Evolutionary conservation across 2,329 filamentous ascomycete species (phyloP), one percentile per base, ranked within the genome.

Genomic region (Parastagonospora avenae): DNA sequence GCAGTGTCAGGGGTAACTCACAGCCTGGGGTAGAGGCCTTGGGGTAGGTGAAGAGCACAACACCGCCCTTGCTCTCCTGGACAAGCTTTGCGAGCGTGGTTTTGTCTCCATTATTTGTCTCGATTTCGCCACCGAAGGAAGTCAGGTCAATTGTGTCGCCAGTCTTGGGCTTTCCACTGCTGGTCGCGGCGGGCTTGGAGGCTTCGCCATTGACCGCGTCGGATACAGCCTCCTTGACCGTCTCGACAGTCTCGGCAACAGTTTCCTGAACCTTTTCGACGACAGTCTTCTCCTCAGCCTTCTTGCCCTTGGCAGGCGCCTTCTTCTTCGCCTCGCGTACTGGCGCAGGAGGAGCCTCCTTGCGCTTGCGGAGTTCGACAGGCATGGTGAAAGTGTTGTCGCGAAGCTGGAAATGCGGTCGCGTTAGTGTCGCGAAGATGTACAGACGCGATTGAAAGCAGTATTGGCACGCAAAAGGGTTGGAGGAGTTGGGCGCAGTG

Each of bases 11-110:
- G 42, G 32, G 38, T 31, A 8, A 78, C 91, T 84, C 85, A 96
- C 93, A 97, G 57, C 93, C 93, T 32, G 91, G 91, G 16, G 94
- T 99, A 27, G 89, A 94, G 10, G 94, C 94, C 77, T 90, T 95
- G 52, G 94, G 94, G 71, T 97, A 97, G 29, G 92, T 97, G 75
- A 99, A 97, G 28, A 97, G 79, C 30, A 96, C 91, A 37, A 97
- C 89, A 24, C 93, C 94, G 31, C 84, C 81, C 77, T 90, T 87
- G 82, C 92, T 96, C 69, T 89, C 84, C 44, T 91, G 88, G 42
- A 97, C 83, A 19, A 99, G 85, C 63, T 86, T 80, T 77, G 91
- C 88, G 52, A 99, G 79, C 1, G 86, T 91, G 5, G 89, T 92
- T 77, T 88, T 90, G 46, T 82, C 79, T 65, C 92, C 92, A 58